A percentile compares a stretch with the other conserved stretches of the same genome.
These are phyloP conservation scores for Acmispon strigosus DNA, from an alignment of 306 rosid genomes.

Conservation along the genomic window DNA sequence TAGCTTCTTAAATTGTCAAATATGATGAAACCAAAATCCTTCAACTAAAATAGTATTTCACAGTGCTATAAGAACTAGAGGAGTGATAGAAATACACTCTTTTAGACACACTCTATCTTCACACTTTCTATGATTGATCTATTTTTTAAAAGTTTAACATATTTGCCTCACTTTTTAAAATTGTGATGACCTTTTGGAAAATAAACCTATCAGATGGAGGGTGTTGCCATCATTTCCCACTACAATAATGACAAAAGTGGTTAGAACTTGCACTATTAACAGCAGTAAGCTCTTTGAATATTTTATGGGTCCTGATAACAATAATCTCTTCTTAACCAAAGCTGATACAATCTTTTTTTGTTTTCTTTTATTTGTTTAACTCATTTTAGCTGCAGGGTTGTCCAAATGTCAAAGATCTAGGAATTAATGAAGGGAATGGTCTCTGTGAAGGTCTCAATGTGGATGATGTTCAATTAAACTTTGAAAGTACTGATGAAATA, in stretches of 20 bases:
- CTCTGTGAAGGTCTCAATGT: constrained; percentile 48
- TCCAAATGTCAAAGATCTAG: constrained; percentile 40
- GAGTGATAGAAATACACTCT: too few species aligned
- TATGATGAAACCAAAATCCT: too few species aligned
- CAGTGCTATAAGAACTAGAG: too few species aligned
- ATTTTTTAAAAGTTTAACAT: too few species aligned
- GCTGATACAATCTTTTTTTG: neutral
- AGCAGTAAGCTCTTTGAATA: constrained; percentile 6
- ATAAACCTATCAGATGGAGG: neutral
- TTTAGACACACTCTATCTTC: too few species aligned
- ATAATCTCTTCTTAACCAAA: neutral
- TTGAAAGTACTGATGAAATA: constrained; percentile 41
- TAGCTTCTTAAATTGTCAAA: too few species aligned
- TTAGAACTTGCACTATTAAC: neutral
- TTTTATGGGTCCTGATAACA: constrained; percentile 3
- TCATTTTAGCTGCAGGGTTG: constrained; percentile 36
- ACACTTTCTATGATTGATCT: too few species aligned
- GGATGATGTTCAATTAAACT: constrained; percentile 34
- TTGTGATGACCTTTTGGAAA: too few species aligned
- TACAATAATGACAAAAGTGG: neutral
- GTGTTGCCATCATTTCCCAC: neutral
- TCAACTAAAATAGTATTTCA: too few species aligned
- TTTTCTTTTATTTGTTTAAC: neutral
- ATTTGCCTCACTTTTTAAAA: too few species aligned
- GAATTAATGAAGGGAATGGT: constrained; percentile 33